Conservation (phyloP, 1,139 yeast genomes). For the Candida tetrigidarum region DNA sequence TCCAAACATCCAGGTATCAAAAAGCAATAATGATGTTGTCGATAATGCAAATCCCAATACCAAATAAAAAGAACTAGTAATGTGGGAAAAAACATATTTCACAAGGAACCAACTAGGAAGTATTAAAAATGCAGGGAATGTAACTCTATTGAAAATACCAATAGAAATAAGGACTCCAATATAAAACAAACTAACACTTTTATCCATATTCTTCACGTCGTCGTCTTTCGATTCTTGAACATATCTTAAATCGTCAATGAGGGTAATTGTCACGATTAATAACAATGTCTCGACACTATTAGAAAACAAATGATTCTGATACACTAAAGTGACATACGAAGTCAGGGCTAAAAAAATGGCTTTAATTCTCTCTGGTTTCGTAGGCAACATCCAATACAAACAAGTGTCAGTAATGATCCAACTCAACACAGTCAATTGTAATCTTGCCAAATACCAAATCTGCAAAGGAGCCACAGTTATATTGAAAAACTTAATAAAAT, state of each 20-base stretch:
- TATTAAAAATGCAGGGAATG: conserved; percentile 75
- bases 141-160: conserved; percentile 84
- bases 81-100: conserved; percentile 36
- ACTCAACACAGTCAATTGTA: conserved; percentile 57
- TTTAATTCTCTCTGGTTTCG: conserved; percentile 66
- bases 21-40: conserved; percentile 40
- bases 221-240: conserved; percentile 22
- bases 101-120: conserved; percentile 56
- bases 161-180: conserved; percentile 45
- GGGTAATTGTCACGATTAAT: conserved; percentile 57
- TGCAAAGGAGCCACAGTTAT: conserved; percentile 42
- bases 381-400: conserved; percentile 52
- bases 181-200: conserved; percentile 13
- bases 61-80: conserved; percentile 26
- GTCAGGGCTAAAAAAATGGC: conserved; percentile 70
- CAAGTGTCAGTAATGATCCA: conserved; percentile 65
- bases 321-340: conserved; percentile 78
- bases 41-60: conserved; percentile 36
- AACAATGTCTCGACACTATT: conserved; percentile 82
- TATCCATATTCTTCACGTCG: conserved; percentile 14
- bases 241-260: conserved; percentile 50
- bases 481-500: conserved; percentile 27
- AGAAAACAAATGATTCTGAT: conserved; percentile 88
- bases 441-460: conserved; percentile 59
- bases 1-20: conserved; percentile 52